phyloP scores from a whole-genome alignment of 2,329 filamentous ascomycete genomes.

The Thelonectria blattea region DNA sequence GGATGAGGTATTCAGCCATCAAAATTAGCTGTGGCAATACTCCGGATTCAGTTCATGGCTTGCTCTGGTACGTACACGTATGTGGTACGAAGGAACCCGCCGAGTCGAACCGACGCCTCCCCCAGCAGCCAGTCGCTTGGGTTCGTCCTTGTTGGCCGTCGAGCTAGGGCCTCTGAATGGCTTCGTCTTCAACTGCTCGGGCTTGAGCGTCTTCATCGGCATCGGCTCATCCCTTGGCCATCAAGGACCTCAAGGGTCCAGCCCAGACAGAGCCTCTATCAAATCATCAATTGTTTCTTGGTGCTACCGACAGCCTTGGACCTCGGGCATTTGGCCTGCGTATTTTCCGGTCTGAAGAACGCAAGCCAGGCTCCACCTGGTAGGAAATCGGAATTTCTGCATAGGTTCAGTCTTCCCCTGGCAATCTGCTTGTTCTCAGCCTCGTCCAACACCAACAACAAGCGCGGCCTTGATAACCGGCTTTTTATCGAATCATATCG shows the following conservation, averaged over 20 bases:
- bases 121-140: slow-evolving; percentile 12
- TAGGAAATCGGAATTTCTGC: slow-evolving; percentile 4
- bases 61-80: background rate
- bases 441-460: background rate
- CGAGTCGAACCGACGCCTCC: background rate
- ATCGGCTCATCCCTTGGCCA: slow-evolving; percentile 3
- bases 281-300: background rate
- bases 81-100: background rate
- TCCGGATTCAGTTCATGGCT: slow-evolving; percentile 6
- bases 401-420: too few species aligned
- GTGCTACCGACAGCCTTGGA: background rate
- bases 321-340: background rate
- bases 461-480: background rate
- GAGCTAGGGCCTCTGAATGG: slow-evolving; percentile 2
- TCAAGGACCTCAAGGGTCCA: background rate
- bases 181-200: background rate
- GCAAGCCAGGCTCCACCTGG: slow-evolving; percentile 11
- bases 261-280: background rate
- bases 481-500: too few species aligned
- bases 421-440: background rate
- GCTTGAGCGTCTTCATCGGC: slow-evolving; percentile 1
- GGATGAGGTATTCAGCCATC: slow-evolving; percentile 13
- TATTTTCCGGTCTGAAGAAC: slow-evolving; percentile 15
- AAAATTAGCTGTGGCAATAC: slow-evolving; percentile 7
- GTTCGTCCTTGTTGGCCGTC: slow-evolving; percentile 1